Evolutionary conservation across 148 eudicot genomes (phyloP).

Genomic region (Arbutus unedo): DNA sequence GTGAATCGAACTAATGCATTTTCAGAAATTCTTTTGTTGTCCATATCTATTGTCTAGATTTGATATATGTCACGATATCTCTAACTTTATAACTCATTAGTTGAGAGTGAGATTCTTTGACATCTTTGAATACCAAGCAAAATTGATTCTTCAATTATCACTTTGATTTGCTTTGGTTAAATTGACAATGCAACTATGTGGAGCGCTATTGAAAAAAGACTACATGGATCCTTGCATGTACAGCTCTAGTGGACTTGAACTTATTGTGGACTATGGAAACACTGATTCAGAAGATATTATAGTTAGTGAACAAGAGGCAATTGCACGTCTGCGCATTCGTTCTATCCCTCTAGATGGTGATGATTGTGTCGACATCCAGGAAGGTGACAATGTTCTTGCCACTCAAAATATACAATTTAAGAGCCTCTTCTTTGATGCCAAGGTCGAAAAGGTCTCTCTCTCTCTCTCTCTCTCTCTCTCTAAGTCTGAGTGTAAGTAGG

Average conservation of each 20-base stretch:
- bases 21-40: neutral
- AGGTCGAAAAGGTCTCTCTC: slow-evolving; percentile 46
- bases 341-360: slow-evolving; percentile 46
- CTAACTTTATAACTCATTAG: neutral
- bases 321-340: slow-evolving; percentile 45
- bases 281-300: slow-evolving; percentile 32
- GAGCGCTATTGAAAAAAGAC: neutral
- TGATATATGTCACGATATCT: neutral
- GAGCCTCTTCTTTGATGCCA: slow-evolving; percentile 47
- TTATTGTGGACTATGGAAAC: slow-evolving; percentile 34
- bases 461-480: neutral
- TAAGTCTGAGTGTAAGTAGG: neutral
- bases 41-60: neutral
- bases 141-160: neutral
- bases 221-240: neutral
- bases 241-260: slow-evolving; percentile 40
- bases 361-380: slow-evolving; percentile 44
- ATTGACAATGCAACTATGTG: neutral
- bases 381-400: slow-evolving; percentile 54
- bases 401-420: slow-evolving; percentile 28
- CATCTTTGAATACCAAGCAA: neutral
- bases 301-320: slow-evolving; percentile 32
- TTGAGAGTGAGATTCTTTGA: neutral
- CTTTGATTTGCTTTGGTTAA: neutral
- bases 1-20: neutral